Conservation (phyloP, 2,329 filamentous ascomycete genomes). For the Rhexocercosporidium sp. region DNA sequence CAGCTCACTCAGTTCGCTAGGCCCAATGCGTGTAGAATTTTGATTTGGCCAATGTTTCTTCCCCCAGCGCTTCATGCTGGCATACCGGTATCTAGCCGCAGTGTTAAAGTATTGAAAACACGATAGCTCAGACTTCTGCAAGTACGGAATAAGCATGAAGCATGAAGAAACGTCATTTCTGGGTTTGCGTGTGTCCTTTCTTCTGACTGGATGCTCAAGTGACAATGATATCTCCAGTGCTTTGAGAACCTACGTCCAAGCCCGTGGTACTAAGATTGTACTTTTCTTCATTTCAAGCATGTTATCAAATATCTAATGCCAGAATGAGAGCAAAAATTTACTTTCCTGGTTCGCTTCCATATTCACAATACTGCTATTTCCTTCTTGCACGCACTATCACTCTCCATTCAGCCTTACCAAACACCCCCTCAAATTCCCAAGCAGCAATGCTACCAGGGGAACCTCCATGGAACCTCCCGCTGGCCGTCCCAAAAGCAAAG, state of each 20-base stretch:
- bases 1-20: neutral
- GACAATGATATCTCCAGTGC: neutral
- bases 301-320: neutral
- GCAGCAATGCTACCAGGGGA: neutral
- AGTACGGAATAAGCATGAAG: neutral
- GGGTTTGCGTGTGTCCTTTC: too few relatives aligned
- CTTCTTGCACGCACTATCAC: neutral
- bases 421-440: neutral
- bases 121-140: neutral
- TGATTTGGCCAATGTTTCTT: constrained; percentile 3
- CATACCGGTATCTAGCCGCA: neutral
- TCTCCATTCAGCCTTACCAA: neutral
- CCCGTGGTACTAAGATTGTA: neutral
- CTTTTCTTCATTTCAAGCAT: neutral
- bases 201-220: neutral
- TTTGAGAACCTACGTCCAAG: neutral
- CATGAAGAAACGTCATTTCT: neutral
- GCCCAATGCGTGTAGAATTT: neutral
- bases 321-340: neutral
- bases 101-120: neutral
- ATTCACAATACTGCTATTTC: neutral
- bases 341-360: neutral
- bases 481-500: neutral
- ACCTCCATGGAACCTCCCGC: neutral
- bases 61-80: constrained; percentile 4